Conservation (phyloP, 768 basidiomycete species). For the Agrocybe pediades region DNA sequence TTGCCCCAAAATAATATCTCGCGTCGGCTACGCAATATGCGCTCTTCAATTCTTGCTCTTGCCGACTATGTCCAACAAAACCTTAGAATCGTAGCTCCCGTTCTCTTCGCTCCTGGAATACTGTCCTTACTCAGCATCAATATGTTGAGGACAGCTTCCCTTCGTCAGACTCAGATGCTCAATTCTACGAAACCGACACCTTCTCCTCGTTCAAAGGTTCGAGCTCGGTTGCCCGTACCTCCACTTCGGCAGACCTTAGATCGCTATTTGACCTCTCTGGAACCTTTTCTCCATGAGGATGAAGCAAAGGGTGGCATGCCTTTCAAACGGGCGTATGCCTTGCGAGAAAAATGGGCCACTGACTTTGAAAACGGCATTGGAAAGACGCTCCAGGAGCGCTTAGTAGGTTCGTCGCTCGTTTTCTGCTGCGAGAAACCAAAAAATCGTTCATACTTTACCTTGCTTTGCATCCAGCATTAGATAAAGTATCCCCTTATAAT, state of each 20-base stretch:
- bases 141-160: conserved; percentile 26
- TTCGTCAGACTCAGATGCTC: conserved; percentile 19
- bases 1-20: neutral
- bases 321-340: conserved; percentile 51
- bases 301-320: conserved; percentile 57
- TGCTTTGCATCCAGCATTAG: conserved; percentile 55
- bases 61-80: neutral
- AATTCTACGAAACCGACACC: conserved; percentile 16
- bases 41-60: neutral
- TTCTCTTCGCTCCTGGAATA: neutral
- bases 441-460: conserved; percentile 19
- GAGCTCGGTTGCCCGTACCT: conserved; percentile 84
- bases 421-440: neutral
- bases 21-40: neutral
- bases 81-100: neutral
- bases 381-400: conserved; percentile 64
- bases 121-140: neutral
- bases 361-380: conserved; percentile 78
- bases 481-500: conserved; percentile 81
- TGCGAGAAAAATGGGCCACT: conserved; percentile 59
- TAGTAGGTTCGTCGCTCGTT: conserved; percentile 56
- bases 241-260: conserved; percentile 73
- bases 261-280: conserved; percentile 75
- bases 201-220: conserved; percentile 23
- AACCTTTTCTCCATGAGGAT: conserved; percentile 79